Evolutionary conservation across 768 basidiomycete species (phyloP).

Genomic region (Serendipita vermifera): DNA sequence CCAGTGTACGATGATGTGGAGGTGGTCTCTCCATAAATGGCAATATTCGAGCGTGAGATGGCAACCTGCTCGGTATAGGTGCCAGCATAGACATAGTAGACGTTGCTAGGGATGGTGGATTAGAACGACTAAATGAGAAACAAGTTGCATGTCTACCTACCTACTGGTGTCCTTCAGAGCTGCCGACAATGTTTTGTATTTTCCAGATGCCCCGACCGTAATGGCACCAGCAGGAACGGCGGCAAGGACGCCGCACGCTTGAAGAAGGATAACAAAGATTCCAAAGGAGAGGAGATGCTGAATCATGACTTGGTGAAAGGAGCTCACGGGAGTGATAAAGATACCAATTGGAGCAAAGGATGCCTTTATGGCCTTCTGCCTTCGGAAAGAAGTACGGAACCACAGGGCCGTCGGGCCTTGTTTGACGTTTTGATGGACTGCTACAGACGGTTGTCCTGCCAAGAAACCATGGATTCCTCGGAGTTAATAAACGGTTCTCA

Average conservation of each 20-base stretch:
- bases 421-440: too few relatives aligned
- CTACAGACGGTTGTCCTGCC: too few relatives aligned
- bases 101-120: not conserved
- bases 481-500: too few relatives aligned
- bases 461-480: too few relatives aligned
- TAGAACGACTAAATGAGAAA: not conserved
- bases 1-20: not conserved
- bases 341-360: not conserved
- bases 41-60: conserved; percentile 9
- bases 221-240: conserved; percentile 3
- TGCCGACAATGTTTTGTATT: conserved; percentile 6
- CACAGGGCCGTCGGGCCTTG: not conserved
- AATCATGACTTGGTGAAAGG: too few relatives aligned
- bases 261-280: not conserved
- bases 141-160: too few relatives aligned
- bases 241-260: not conserved
- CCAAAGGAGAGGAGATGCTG: too few relatives aligned
- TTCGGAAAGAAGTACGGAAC: not conserved
- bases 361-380: not conserved
- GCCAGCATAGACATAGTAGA: conserved; percentile 10
- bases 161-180: conserved; percentile 10
- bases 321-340: not conserved
- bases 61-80: conserved; percentile 9
- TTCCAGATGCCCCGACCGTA: not conserved
- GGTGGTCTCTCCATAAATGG: conserved; percentile 9